phyloP scores from a whole-genome alignment of 2,329 filamentous ascomycete genomes.

The Penicillium sp. region DNA sequence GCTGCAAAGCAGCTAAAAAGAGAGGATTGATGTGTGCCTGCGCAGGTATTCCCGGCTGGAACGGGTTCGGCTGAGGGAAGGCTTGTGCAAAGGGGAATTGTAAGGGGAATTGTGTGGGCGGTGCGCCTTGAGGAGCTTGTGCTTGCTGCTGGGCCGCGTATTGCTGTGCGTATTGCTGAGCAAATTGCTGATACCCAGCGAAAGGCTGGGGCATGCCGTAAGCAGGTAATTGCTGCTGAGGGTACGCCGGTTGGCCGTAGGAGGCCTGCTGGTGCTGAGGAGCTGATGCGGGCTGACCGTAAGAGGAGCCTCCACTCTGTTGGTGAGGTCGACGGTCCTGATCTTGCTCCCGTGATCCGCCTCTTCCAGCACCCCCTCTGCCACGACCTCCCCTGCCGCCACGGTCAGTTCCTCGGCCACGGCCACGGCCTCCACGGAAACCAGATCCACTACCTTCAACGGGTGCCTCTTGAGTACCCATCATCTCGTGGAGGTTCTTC shows the following conservation, averaged over 20 bases:
- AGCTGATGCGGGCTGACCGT: constrained; percentile 16
- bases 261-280: constrained; percentile 23
- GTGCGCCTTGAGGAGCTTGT: constrained; percentile 26
- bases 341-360: constrained; percentile 29
- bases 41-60: constrained; percentile 36
- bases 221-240: constrained; percentile 4
- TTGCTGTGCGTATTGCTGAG: constrained; percentile 23
- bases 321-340: constrained; percentile 32
- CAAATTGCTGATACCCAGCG: constrained; percentile 20
- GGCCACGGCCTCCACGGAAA: constrained; percentile 50
- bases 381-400: constrained; percentile 40
- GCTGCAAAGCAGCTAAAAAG: constrained; percentile 52
- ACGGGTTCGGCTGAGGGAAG: constrained; percentile 43
- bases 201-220: constrained; percentile 32
- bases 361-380: constrained; percentile 31
- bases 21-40: constrained; percentile 59
- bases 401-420: constrained; percentile 43
- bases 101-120: constrained; percentile 36
- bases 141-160: constrained; percentile 36
- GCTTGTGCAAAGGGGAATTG: constrained; percentile 43
- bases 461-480: constrained; percentile 42
- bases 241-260: constrained; percentile 25
- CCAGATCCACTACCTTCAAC: constrained; percentile 36
- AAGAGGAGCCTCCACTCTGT: constrained; percentile 29
- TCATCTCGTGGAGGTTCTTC: constrained; percentile 57